Conservation (phyloP, 2,329 filamentous ascomycete species). For the Alternaria alternata region DNA sequence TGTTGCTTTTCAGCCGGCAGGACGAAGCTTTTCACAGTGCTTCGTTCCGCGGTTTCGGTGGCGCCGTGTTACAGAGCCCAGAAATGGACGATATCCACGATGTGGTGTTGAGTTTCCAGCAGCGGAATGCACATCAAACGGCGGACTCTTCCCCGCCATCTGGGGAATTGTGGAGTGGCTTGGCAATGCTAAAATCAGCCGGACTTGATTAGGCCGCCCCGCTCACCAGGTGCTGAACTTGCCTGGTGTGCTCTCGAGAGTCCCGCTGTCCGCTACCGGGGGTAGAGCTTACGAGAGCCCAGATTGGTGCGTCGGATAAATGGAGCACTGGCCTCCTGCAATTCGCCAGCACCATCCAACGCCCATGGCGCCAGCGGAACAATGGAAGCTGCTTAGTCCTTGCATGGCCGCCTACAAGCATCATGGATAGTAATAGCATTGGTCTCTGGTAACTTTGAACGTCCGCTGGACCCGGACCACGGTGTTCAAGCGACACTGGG, state of each 20-base stretch:
- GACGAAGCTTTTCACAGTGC: constrained; percentile 40
- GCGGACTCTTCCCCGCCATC: constrained; percentile 10
- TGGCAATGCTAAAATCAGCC: constrained; percentile 14
- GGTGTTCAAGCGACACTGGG: constrained; percentile 5
- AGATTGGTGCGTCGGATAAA: constrained; percentile 41
- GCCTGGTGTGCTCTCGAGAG: constrained; percentile 3
- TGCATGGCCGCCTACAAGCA: neutral
- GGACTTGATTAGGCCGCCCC: constrained; percentile 11
- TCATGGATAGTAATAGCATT: constrained; percentile 1
- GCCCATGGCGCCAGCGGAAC: constrained; percentile 18
- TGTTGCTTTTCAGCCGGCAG: constrained; percentile 22
- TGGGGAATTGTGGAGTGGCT: constrained; percentile 21
- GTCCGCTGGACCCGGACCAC: constrained; percentile 10
- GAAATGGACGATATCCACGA: neutral
- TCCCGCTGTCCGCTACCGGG: constrained; percentile 21
- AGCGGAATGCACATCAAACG: neutral
- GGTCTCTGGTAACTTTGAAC: constrained; percentile 12
- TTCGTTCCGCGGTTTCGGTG: constrained; percentile 5
- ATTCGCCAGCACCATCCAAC: constrained; percentile 34
- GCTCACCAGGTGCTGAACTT: constrained; percentile 5
- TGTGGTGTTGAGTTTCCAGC: neutral
- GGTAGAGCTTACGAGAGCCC: constrained; percentile 29
- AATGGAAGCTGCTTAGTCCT: constrained; percentile 23
- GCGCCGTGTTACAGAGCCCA: neutral
- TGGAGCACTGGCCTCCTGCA: constrained; percentile 30